Percentiles rank a stretch among this genome's conserved stretches.
Evolutionary conservation across 306 rosid genomes (phyloP).

Genomic region (Vicia faba): DNA sequence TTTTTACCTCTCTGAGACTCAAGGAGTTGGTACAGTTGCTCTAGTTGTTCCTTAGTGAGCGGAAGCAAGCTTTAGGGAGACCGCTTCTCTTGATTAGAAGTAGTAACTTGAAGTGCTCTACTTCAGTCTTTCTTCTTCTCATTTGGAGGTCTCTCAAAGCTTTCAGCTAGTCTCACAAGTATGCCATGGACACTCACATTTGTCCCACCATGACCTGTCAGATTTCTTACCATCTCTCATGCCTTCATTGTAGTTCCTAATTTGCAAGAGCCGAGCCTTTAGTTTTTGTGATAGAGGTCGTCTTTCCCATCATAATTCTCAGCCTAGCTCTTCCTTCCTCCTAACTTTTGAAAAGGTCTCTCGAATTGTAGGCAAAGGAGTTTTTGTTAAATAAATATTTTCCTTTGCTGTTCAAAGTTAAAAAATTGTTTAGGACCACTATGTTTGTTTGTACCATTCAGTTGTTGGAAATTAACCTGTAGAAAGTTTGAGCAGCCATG

Average conservation of each 20-base stretch:
- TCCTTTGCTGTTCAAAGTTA: too few species aligned
- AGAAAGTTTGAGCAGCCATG: too few species aligned
- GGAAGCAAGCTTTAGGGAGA: background rate
- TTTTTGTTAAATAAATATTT: too few species aligned
- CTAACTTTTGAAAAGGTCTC: background rate
- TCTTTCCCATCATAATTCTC: background rate
- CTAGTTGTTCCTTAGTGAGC: background rate
- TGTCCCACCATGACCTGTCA: background rate
- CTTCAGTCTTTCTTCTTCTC: background rate
- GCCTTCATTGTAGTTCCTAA: background rate
- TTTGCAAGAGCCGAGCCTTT: background rate
- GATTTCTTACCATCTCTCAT: background rate
- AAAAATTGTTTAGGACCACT: too few species aligned
- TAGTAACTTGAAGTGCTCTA: background rate
- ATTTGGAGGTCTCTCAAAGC: too few species aligned
- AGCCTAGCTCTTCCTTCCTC: background rate
- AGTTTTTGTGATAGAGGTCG: background rate
- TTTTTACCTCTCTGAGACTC: background rate
- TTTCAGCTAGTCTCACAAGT: too few species aligned
- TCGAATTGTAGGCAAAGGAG: too few species aligned
- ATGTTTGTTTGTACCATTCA: too few species aligned
- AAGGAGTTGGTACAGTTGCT: background rate
- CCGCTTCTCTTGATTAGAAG: background rate
- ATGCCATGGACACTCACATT: background rate
- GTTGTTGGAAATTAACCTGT: too few species aligned